A percentile compares a stretch with the other conserved stretches of the same genome.
These are phyloP conservation scores for Parachaetomium inaequale DNA, from an alignment of 495 filamentous ascomycete species.

Conservation along the genomic window DNA sequence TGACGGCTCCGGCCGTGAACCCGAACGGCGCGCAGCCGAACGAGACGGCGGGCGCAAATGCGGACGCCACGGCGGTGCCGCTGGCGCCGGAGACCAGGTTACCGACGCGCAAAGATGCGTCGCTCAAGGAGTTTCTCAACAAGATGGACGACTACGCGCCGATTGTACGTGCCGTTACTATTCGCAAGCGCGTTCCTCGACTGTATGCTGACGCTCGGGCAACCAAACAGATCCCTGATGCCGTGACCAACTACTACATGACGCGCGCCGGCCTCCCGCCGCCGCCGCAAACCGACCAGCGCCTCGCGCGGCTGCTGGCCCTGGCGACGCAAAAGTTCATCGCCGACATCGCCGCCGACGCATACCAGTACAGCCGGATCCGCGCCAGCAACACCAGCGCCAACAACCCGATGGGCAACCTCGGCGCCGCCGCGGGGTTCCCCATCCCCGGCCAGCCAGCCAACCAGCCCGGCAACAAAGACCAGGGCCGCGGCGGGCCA, in stretches of 20 bases:
- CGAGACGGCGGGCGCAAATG: background rate
- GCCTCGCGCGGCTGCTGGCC: constrained; percentile 86
- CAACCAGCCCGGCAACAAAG: constrained; percentile 52
- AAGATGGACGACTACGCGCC: constrained; percentile 99
- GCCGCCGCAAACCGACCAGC: constrained; percentile 77
- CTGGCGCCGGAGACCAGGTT: constrained; percentile 37
- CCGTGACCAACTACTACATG: constrained; percentile 96
- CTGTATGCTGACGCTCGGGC: constrained; percentile 3
- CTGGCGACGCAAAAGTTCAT: constrained; percentile 98
- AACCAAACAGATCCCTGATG: constrained; percentile 81
- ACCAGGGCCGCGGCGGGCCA: constrained; percentile 57
- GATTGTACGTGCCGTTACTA: constrained; percentile 58
- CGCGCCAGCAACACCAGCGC: constrained; percentile 82
- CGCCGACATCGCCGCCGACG: constrained; percentile 93
- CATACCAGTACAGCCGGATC: constrained; percentile 95
- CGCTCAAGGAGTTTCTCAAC: constrained; percentile 79
- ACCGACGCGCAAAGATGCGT: constrained; percentile 82
- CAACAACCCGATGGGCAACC: constrained; percentile 81
- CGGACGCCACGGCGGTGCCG: background rate
- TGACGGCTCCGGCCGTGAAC: background rate
- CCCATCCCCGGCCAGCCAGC: constrained; percentile 57
- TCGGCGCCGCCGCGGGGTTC: constrained; percentile 74
- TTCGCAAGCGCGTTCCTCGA: too few species aligned
- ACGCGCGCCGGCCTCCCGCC: constrained; percentile 90
- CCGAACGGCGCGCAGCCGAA: constrained; percentile 22